Evolutionary conservation across 345 rosid species (phyloP).

Genomic region (Erucastrum elatum): DNA sequence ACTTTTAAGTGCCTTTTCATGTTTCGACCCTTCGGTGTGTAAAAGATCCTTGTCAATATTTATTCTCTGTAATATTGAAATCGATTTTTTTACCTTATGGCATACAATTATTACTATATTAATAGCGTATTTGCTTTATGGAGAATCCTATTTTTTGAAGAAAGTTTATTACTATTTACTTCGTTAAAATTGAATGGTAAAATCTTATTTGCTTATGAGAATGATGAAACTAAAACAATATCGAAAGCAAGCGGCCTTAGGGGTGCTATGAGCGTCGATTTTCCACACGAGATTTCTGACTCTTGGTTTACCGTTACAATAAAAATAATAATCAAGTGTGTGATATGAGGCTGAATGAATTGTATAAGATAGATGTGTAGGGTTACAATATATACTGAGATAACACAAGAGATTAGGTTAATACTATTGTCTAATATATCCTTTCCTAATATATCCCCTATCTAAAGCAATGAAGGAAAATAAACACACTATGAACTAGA

Average conservation of each 20-base stretch:
- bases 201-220: neutral
- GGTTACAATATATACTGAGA: too few species aligned
- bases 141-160: too few species aligned
- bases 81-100: slow-evolving; percentile 34
- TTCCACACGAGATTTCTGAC: slow-evolving; percentile 41
- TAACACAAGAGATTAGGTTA: too few species aligned
- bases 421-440: too few species aligned
- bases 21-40: slow-evolving; percentile 29
- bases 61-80: slow-evolving; percentile 18
- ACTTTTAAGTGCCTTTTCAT: slow-evolving; percentile 8
- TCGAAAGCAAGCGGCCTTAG: slow-evolving; percentile 24
- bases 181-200: too few species aligned
- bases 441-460: too few species aligned
- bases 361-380: too few species aligned
- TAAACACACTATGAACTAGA: neutral
- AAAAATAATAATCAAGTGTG: neutral
- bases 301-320: neutral
- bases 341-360: too few species aligned
- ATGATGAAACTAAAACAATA: slow-evolving; percentile 24
- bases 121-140: neutral
- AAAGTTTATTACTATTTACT: too few species aligned
- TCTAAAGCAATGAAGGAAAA: too few species aligned
- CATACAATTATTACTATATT: slow-evolving; percentile 17
- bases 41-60: slow-evolving; percentile 27
- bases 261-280: slow-evolving; percentile 21